These are phyloP conservation scores for Dendryphion nanum DNA, from an alignment of 2,329 filamentous ascomycete genomes.

Conservation along the genomic window DNA sequence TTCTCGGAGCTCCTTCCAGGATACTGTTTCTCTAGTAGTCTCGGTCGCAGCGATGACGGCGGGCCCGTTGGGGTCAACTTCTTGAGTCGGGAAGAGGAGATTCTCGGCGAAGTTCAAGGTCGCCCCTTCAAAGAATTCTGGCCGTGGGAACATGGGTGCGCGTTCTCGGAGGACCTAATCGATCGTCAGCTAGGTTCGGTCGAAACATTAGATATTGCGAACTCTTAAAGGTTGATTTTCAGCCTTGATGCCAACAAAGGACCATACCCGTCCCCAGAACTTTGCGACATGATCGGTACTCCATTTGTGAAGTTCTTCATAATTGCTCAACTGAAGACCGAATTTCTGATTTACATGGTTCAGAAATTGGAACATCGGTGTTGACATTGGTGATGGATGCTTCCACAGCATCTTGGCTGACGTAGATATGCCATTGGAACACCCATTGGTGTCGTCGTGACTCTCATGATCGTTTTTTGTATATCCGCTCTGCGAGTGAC, in stretches of 20 bases:
- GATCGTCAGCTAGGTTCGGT: slow-evolving; percentile 12
- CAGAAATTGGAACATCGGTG: slow-evolving; percentile 71
- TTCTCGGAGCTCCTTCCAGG: slow-evolving; percentile 79
- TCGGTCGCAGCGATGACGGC: slow-evolving; percentile 85
- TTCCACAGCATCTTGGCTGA: slow-evolving; percentile 58
- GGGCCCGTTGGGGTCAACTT: slow-evolving; percentile 57
- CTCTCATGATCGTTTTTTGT: background rate
- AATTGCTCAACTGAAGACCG: slow-evolving; percentile 60
- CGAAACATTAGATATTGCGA: slow-evolving; percentile 16
- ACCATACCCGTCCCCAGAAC: slow-evolving; percentile 87
- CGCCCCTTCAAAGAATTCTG: slow-evolving; percentile 77
- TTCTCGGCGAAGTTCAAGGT: slow-evolving; percentile 94
- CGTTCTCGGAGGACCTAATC: slow-evolving; percentile 65
- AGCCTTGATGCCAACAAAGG: slow-evolving; percentile 73
- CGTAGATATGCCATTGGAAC: slow-evolving; percentile 21
- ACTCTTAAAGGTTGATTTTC: slow-evolving; percentile 63
- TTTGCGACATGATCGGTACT: slow-evolving; percentile 71
- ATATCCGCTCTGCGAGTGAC: background rate
- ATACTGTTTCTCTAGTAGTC: slow-evolving; percentile 61
- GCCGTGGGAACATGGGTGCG: slow-evolving; percentile 78
- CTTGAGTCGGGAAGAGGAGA: slow-evolving; percentile 71
- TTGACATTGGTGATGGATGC: slow-evolving; percentile 64
- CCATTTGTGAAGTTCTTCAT: slow-evolving; percentile 80
- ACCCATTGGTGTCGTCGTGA: background rate
- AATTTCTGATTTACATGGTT: slow-evolving; percentile 68